These are phyloP conservation scores for Astragalus membranaceus DNA, from an alignment of 306 rosid species.

Conservation along the genomic window DNA sequence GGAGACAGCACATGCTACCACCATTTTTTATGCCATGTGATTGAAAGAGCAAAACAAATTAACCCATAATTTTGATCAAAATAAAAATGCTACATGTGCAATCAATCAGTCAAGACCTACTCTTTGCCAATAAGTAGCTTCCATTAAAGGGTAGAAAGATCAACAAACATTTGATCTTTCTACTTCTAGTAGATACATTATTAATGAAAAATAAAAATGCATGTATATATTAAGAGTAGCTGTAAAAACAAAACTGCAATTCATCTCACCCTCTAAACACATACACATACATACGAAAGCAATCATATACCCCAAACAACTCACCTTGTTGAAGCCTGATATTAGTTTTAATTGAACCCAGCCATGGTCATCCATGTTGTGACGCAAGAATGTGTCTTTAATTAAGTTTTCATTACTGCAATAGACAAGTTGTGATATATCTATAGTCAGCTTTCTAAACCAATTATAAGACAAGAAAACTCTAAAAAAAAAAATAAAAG, in stretches of 20 bases:
- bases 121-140: background rate
- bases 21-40: background rate
- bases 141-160: background rate
- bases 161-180: background rate
- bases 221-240: background rate
- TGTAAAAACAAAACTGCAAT: constrained; percentile 6
- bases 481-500: background rate
- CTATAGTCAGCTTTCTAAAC: constrained; percentile 18
- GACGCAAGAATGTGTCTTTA: constrained; percentile 72
- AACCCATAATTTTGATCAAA: background rate
- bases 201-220: background rate
- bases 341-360: constrained; percentile 73
- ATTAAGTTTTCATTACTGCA: constrained; percentile 78
- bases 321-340: constrained; percentile 75
- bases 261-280: background rate
- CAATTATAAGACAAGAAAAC: background rate
- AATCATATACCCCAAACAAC: constrained; percentile 27
- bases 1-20: background rate
- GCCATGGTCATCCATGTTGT: constrained; percentile 82
- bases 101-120: background rate
- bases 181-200: background rate
- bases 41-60: background rate
- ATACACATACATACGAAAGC: background rate
- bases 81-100: background rate
- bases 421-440: constrained; percentile 15